Conservation (phyloP, 768 basidiomycete genomes). For the Cubamyces sp. region DNA sequence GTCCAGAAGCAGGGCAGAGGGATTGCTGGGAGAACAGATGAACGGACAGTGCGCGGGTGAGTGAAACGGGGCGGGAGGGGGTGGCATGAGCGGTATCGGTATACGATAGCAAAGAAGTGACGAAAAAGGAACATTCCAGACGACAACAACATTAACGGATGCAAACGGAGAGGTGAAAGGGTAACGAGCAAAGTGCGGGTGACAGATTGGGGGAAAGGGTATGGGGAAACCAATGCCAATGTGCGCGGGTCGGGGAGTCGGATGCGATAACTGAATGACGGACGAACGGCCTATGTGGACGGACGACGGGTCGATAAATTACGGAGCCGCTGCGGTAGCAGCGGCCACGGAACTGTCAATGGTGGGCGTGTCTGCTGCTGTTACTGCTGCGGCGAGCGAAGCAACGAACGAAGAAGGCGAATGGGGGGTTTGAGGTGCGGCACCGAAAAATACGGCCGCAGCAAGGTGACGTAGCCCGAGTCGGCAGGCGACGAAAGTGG, state of each 20-base stretch:
- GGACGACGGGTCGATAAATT: conserved; percentile 23
- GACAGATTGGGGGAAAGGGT: not conserved
- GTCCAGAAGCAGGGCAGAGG: conserved; percentile 14
- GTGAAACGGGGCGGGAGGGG: not conserved
- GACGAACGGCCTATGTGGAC: conserved; percentile 18
- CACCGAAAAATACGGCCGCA: conserved; percentile 22
- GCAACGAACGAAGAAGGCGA: not conserved
- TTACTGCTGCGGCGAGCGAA: not conserved
- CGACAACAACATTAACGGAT: not conserved
- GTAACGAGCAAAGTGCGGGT: not conserved
- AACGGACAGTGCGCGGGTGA: not conserved
- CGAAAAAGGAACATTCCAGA: conserved; percentile 9
- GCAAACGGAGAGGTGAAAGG: not conserved
- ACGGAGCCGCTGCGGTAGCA: conserved; percentile 11
- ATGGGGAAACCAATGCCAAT: not conserved
- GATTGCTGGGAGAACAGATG: not conserved
- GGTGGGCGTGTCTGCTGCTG: not conserved
- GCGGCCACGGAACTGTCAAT: conserved; percentile 11
- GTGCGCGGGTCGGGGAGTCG: not conserved
- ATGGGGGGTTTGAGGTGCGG: not conserved
- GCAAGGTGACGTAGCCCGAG: not conserved
- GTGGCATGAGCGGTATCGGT: not conserved
- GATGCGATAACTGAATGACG: conserved; percentile 19
- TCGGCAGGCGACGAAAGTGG: not conserved
- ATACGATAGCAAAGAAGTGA: conserved; percentile 4